phyloP scores from a whole-genome alignment of 1,139 yeast genomes.

The Scheffersomyces parashehatae region DNA sequence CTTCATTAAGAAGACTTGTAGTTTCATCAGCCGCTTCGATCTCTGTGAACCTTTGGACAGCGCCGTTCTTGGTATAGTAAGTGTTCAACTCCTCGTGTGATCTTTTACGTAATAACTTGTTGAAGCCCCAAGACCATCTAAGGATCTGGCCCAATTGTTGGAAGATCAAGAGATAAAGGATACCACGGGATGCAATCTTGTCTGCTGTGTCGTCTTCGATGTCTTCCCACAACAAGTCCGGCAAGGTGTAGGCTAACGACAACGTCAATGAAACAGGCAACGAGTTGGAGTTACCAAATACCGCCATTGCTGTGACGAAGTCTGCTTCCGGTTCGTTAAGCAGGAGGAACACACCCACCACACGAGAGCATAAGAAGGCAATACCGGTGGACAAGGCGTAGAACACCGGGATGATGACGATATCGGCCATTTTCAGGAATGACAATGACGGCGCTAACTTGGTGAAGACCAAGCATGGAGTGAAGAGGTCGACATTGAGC shows the following conservation, averaged over 20 bases:
- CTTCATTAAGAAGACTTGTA: constrained; percentile 2
- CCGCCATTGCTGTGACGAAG: constrained; percentile 87
- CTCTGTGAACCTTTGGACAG: neutral
- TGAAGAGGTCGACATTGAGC: constrained; percentile 76
- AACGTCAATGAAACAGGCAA: constrained; percentile 77
- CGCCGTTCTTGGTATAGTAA: constrained; percentile 20
- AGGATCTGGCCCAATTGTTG: constrained; percentile 84
- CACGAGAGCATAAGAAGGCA: constrained; percentile 54
- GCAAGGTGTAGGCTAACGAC: constrained; percentile 69
- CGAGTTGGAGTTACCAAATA: constrained; percentile 81
- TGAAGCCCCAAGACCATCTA: constrained; percentile 93
- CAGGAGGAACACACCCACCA: constrained; percentile 46
- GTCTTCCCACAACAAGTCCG: constrained; percentile 74
- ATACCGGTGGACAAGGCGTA: constrained; percentile 65
- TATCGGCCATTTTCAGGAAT: constrained; percentile 63
- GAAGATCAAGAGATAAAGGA: constrained; percentile 71
- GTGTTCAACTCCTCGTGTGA: constrained; percentile 40
- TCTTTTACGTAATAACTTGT: constrained; percentile 62
- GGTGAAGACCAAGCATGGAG: constrained; percentile 81
- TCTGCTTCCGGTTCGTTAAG: constrained; percentile 68
- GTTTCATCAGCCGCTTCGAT: constrained; percentile 7
- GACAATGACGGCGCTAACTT: constrained; percentile 77
- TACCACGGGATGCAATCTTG: constrained; percentile 77
- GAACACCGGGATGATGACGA: constrained; percentile 72
- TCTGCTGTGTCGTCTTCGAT: constrained; percentile 65